Base-by-base conservation (phyloP, 2,329 filamentous ascomycete genomes). In the Torrubiellomyces zombiae region DNA sequence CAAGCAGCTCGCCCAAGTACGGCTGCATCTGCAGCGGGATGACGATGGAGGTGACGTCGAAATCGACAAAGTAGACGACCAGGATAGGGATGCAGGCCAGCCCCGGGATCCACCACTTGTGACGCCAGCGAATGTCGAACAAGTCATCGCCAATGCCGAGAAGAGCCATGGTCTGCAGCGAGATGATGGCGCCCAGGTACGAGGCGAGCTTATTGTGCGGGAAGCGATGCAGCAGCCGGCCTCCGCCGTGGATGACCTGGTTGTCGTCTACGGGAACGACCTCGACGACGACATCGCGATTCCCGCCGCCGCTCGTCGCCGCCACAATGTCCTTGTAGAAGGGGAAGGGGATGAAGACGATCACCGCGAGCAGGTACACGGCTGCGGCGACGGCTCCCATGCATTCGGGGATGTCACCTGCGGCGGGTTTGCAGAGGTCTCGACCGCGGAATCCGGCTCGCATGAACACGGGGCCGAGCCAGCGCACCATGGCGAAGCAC, bases 251-350 rank as follows among this genome's bases (percentile, higher is more conserved):
- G 14, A n/a, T n/a, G n/a, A n/a, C n/a, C n/a, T n/a, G n/a, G 15
- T 19, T 6, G 11, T 72, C 74, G 49, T 91, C 75, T 31, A 85
- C 70, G 34, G 80, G 62, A 35, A 76, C 67, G 21, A 71, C 56
- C 44, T 79, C 69, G 39, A 82, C 53, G 9, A 91, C 77, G 5
- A 89, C 72, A 54, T 94, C 86, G 35, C 80, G 65, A 51, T 94
- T 94, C 24, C 85, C 85, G 34, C 83, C 85, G 34, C 85, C 89
- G 36, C 82, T 92, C 12, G 89, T 95, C 19, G 85, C 83, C 10
- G 82, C 80, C 14, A 94, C 85, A 37, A 98, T 91, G 47, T 95
- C 86, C 54, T 94, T 92, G 60, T 94, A 95, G 51, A 98, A 95
- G 2, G 85, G 80, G 51, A 94, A 93, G 0, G 89, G 89, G 30